Evolutionary conservation across 768 basidiomycete genomes (phyloP), one percentile per base, ranked within the genome.

Genomic region (Macrolepiota dolichaula): DNA sequence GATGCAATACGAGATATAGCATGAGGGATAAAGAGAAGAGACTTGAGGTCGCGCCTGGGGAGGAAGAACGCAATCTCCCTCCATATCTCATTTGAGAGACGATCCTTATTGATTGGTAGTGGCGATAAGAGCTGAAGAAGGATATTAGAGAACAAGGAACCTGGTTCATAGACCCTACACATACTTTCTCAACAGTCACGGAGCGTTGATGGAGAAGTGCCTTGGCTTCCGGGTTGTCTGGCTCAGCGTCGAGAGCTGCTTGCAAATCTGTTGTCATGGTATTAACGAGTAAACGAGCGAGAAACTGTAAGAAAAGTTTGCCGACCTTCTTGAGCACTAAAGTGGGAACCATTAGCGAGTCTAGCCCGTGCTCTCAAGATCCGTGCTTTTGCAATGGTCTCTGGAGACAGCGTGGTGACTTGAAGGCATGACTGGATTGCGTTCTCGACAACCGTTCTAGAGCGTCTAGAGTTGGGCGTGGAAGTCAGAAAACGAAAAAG

Each of bases 31-130:
- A 82, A 80, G 1, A 90, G 75, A 0, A 89, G 74, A 0, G 85
- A 79, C 66, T 84, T 86, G 54, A 90, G 81, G 69, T 91, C 89
- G 10, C 80, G 80, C 19, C 82, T 79, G 0, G 87, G 84, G 4
- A 91, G 78, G 66, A 79, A 85, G 4, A 79, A 72, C 0, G 83
- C 87, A 40, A 91, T 84, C 68, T 89, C 84, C 37, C 85, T 77
- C 89, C 89, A 91, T 55, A 90, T 83, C 72, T 91, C 89, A 5
- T 77, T 76, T 3, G 88, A 88, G 65, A 90, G 83, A 19, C 79
- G 79, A 40, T 82, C 82, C 17, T 77, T 80, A 53, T 76, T 77
- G 29, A 66, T 64, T 35, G 64, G 68, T 36, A 73, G 69, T 9
- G 80, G 76, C 15, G 76, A 71, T 6, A 77, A 73, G 56, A 79